Evolutionary conservation across 225 moss, liverwort and hornwort genomes (phyloP).

Genomic region (Rhytidiadelphus loreus): DNA sequence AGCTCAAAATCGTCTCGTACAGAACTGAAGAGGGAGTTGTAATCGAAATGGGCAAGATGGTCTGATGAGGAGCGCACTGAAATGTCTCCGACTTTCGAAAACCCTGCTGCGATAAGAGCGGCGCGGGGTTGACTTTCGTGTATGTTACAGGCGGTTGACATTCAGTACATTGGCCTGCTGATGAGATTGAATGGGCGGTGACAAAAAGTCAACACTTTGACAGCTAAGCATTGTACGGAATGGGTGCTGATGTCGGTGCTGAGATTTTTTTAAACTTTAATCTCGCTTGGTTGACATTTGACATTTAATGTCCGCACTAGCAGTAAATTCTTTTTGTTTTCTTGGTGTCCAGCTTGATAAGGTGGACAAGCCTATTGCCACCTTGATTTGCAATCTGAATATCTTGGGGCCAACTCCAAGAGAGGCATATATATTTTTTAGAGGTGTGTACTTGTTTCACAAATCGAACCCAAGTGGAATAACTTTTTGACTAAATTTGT

Average conservation of each 20-base stretch:
- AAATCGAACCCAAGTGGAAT: too few relatives aligned
- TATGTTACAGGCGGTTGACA: not conserved
- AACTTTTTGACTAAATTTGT: too few relatives aligned
- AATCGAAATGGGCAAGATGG: not conserved
- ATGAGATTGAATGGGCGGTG: not conserved
- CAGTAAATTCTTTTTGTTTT: too few relatives aligned
- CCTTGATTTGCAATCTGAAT: too few relatives aligned
- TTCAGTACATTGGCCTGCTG: not conserved
- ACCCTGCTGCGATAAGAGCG: not conserved
- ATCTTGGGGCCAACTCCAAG: too few relatives aligned
- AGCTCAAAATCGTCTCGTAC: not conserved
- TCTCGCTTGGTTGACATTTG: not conserved
- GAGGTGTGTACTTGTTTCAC: too few relatives aligned
- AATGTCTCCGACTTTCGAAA: not conserved
- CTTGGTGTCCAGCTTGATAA: too few relatives aligned
- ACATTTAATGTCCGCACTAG: too few relatives aligned
- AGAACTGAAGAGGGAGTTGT: not conserved
- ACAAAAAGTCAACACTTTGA: not conserved
- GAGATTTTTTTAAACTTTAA: not conserved
- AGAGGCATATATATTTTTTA: too few relatives aligned
- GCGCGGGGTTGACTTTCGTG: not conserved
- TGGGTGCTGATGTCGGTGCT: not conserved
- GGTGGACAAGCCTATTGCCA: too few relatives aligned
- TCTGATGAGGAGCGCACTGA: not conserved
- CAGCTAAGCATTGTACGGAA: not conserved